These are phyloP conservation scores for Auriscalpium microsporum DNA, from an alignment of 768 basidiomycete species.

Conservation along the genomic window DNA sequence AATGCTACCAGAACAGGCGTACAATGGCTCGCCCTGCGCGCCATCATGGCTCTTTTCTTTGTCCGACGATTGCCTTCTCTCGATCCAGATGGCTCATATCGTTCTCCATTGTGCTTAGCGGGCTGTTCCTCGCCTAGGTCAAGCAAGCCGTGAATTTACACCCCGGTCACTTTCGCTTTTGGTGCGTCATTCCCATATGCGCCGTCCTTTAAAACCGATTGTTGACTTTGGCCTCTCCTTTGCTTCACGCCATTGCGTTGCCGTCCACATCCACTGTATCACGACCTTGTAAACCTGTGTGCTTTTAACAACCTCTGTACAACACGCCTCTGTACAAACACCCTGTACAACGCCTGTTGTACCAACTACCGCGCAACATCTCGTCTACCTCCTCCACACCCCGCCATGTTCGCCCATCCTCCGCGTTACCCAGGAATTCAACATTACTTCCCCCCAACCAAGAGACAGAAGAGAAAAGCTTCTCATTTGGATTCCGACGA, in stretches of 20 bases:
- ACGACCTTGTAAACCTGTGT: neutral
- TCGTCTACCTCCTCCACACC: neutral
- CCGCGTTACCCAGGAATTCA: constrained; percentile 36
- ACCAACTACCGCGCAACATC: neutral
- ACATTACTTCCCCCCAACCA: constrained; percentile 3
- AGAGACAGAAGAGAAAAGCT: constrained; percentile 4
- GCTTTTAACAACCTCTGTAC: neutral
- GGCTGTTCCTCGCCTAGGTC: neutral
- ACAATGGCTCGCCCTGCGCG: neutral
- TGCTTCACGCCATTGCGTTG: neutral
- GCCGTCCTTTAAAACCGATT: neutral
- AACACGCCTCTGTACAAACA: neutral
- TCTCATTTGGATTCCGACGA: constrained; percentile 25
- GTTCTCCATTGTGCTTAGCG: neutral
- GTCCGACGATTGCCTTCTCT: neutral
- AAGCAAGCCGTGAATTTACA: neutral
- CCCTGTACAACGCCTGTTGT: neutral
- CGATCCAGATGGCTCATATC: neutral
- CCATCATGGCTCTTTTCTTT: neutral
- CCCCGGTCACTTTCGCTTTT: neutral
- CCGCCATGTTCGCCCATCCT: constrained; percentile 9
- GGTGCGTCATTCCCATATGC: neutral
- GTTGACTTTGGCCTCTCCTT: constrained; percentile 1
- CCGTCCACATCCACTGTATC: neutral
- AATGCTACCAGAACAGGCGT: neutral